These are phyloP conservation scores for Daucus carota DNA, from an alignment of 129 eudicot genomes.

Conservation along the genomic window DNA sequence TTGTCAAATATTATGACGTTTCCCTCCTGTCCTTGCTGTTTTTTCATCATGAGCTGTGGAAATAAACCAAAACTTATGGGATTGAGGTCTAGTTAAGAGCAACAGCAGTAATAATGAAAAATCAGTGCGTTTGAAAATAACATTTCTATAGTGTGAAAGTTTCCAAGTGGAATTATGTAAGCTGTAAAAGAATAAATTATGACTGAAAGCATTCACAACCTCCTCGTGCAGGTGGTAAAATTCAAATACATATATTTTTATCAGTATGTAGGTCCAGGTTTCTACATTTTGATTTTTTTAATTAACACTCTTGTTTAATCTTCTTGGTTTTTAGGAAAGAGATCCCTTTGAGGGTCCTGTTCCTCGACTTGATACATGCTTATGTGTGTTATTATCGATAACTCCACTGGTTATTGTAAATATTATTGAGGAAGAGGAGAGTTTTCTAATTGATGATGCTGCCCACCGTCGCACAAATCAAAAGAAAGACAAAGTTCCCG, in stretches of 20 bases:
- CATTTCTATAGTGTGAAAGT: not conserved
- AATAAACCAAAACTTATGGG: not conserved
- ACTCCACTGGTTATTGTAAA: slow-evolving; percentile 59
- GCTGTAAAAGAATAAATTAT: not conserved
- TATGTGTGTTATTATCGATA: slow-evolving; percentile 79
- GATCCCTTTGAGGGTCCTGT: slow-evolving; percentile 89
- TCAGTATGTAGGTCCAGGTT: not conserved
- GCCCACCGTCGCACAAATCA: slow-evolving; percentile 25
- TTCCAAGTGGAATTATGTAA: not conserved
- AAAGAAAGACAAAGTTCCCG: slow-evolving; percentile 28
- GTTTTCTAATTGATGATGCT: slow-evolving; percentile 25
- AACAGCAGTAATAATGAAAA: not conserved
- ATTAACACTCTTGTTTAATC: not conserved
- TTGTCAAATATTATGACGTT: not conserved
- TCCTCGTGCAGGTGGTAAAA: not conserved
- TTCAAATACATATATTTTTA: not conserved
- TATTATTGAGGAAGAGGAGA: slow-evolving; percentile 79
- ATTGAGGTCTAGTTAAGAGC: not conserved
- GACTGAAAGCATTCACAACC: not conserved
- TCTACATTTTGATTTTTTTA: not conserved
- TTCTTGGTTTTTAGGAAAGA: slow-evolving; percentile 50
- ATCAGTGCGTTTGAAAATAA: not conserved
- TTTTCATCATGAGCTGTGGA: not conserved
- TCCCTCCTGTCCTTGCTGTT: not conserved
- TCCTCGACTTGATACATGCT: slow-evolving; percentile 86